A percentile compares a stretch with the other conserved stretches of the same genome.
phyloP scores from a whole-genome alignment of 148 eudicot species.

The Rheum nobile region DNA sequence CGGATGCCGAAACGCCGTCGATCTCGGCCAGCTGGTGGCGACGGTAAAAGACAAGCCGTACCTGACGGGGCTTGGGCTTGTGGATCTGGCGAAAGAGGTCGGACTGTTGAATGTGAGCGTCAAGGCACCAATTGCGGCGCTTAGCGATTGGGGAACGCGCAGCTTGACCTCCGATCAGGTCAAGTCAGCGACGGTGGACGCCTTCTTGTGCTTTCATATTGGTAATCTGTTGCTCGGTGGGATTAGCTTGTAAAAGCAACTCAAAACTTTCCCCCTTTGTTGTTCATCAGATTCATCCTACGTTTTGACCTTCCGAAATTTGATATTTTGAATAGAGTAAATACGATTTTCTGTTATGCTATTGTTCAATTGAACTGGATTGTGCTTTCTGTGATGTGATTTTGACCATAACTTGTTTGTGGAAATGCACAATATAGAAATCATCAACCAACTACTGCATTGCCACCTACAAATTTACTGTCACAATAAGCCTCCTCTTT shows the following conservation, averaged over 20 bases:
- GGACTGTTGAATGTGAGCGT: not conserved
- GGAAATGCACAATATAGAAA: not conserved
- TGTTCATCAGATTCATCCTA: not conserved
- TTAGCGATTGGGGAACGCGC: slow-evolving; percentile 12
- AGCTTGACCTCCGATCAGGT: slow-evolving; percentile 12
- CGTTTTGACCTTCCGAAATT: not conserved
- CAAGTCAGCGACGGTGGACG: slow-evolving; percentile 10
- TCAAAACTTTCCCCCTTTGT: not conserved
- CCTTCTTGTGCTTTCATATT: slow-evolving; percentile 8
- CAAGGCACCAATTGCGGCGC: not conserved
- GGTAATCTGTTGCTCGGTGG: slow-evolving; percentile 16
- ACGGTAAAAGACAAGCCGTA: not conserved
- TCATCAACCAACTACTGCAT: not conserved
- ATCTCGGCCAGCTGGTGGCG: slow-evolving; percentile 13
- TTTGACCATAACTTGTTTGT: not conserved
- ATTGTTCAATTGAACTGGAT: not conserved
- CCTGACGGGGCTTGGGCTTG: slow-evolving; percentile 9
- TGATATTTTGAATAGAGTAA: not conserved
- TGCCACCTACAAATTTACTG: not conserved
- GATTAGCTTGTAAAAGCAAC: not conserved
- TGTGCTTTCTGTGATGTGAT: not conserved
- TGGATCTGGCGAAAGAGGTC: slow-evolving; percentile 10
- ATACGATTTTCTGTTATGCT: not conserved
- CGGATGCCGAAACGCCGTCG: slow-evolving; percentile 13
- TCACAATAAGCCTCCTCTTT: not conserved